Conservation (phyloP, 352 stramenopile genomes). For the Pythium pyrilobum region DNA sequence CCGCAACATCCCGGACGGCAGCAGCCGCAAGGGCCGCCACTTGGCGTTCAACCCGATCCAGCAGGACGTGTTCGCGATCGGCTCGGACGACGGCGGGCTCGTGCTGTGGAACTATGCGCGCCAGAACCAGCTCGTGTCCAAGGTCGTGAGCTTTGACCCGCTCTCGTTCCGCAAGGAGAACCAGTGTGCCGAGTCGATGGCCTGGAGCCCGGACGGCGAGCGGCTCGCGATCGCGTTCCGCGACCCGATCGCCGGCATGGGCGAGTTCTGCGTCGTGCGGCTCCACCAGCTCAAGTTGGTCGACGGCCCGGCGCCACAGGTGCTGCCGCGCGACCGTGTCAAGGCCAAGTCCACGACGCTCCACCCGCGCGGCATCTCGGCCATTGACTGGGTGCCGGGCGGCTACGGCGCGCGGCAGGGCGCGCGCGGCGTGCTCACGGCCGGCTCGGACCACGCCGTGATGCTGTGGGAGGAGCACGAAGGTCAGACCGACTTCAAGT, state of each 20-base stretch:
- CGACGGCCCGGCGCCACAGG: conserved; percentile 33
- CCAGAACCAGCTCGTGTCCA: conserved; percentile 50
- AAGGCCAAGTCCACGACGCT: conserved; percentile 56
- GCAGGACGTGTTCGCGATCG: conserved; percentile 68
- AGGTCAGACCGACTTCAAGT: conserved; percentile 49
- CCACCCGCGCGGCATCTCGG: conserved; percentile 55
- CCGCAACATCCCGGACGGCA: conserved; percentile 53
- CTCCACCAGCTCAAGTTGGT: conserved; percentile 58
- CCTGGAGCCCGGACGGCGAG: conserved; percentile 70
- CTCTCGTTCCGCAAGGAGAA: conserved; percentile 58
- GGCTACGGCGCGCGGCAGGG: conserved; percentile 42
- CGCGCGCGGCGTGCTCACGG: conserved; percentile 54
- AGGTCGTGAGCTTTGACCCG: conserved; percentile 53
- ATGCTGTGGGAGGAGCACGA: conserved; percentile 74
- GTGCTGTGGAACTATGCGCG: conserved; percentile 77
- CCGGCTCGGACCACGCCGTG: conserved; percentile 64
- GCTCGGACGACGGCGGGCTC: conserved; percentile 70
- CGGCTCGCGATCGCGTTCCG: conserved; percentile 78
- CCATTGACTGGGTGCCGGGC: conserved; percentile 62
- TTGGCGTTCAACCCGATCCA: conserved; percentile 73
- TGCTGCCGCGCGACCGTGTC: conserved; percentile 49
- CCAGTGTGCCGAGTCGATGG: conserved; percentile 63
- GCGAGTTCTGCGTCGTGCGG: conserved; percentile 75
- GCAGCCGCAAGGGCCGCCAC: conserved; percentile 61
- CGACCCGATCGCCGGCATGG: conserved; percentile 45